Percentiles rank a stretch among this genome's conserved stretches.
Evolutionary conservation across 1,284 basidiomycete genomes (phyloP).

Genomic region (Sanghuangporus weigelae): DNA sequence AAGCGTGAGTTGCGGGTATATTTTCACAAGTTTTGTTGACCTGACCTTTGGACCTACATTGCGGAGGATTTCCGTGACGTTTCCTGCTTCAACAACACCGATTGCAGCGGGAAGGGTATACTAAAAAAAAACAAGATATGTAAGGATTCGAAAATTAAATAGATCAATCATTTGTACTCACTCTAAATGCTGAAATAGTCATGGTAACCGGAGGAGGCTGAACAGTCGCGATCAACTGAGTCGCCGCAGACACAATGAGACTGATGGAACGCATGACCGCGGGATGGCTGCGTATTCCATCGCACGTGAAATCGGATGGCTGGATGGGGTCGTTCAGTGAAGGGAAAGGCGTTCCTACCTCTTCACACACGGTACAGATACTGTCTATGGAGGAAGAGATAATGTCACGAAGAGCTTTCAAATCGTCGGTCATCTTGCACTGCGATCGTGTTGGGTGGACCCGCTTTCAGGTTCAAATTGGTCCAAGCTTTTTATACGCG

Average conservation of each 20-base stretch:
- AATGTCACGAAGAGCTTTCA: conserved; percentile 15
- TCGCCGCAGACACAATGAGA: conserved; percentile 19
- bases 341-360: conserved; percentile 5
- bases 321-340: conserved; percentile 12
- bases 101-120: conserved; percentile 5
- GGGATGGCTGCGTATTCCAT: conserved; percentile 20
- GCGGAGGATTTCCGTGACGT: conserved; percentile 14
- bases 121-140: neutral
- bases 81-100: conserved; percentile 1
- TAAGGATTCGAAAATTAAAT: neutral
- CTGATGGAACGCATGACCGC: conserved; percentile 28
- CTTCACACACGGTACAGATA: conserved; percentile 1
- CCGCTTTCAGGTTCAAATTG: too few species aligned
- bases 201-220: conserved; percentile 8
- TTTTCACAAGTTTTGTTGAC: too few species aligned
- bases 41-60: conserved; percentile 11
- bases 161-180: neutral
- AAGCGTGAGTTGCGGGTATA: too few species aligned
- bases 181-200: conserved; percentile 7
- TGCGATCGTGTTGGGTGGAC: too few species aligned
- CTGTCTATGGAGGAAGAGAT: conserved; percentile 11
- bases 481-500: too few species aligned
- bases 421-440: conserved; percentile 2
- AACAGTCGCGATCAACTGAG: conserved; percentile 9
- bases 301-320: conserved; percentile 8